Evolutionary conservation across 1,284 basidiomycete species (phyloP), one percentile per base, ranked within the genome.

Genomic region (Melampsora occidentalis): DNA sequence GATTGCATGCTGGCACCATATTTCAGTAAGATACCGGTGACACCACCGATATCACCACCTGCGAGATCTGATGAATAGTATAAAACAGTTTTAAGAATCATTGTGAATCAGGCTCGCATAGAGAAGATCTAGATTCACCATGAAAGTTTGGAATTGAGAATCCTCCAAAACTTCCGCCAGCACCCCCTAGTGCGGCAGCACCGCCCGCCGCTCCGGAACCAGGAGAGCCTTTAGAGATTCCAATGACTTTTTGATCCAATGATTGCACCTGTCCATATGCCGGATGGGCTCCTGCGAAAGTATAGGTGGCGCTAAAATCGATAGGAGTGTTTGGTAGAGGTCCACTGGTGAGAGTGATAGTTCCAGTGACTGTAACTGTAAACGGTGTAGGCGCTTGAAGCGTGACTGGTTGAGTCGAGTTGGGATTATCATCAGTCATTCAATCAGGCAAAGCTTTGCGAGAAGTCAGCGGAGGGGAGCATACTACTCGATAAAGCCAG

Each of bases 241-340:
- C 53, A 5, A 57, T n/a, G 53, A 57, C 53, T 5, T 7, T 57
- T 57, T 57, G 53, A 57, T 57, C 53, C 25, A 57, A 57, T 10
- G 53, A 22, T 57, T n/a, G 20, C 1, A 57, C 6, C 14, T 57
- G 53, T 22, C 53, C 53, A 22, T 7, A 57, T 2, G 14, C 53
- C 7, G 53, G 53, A 28, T n/a, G 53, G 14, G 20, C 6, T 22
- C 53, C 53, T 12, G 53, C 2, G 53, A 57, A 57, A n/a, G 53
- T 57, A n/a, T 28, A 57, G 12, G 53, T 57, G 53, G 53, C 53
- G 6, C 5, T 28, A n/a, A 57, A 57, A 28, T 57, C 53, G 12
- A 57, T n/a, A 57, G 20, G 20, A n/a, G 20, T 57, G 53, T 57
- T 57, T 57, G 53, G 53, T n/a, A 57, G 22, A 57, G 53, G 53